These are phyloP conservation scores for Colletotrichum falcatum DNA, from an alignment of 2,329 filamentous ascomycete species.

Conservation along the genomic window DNA sequence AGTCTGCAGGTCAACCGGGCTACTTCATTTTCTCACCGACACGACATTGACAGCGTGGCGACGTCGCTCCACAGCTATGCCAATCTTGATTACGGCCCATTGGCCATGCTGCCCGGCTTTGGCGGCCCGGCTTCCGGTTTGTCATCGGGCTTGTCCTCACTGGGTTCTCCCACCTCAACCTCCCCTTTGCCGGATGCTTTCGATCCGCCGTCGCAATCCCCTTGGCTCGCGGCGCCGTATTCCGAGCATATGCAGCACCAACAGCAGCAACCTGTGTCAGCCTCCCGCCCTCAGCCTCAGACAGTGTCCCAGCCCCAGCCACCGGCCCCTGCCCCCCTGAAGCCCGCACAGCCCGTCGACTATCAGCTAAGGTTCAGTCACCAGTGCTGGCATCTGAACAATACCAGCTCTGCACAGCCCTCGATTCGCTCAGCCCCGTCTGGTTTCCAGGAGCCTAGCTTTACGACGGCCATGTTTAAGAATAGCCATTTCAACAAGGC, in stretches of 20 bases:
- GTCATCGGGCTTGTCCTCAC: conserved; percentile 49
- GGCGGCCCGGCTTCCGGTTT: conserved; percentile 46
- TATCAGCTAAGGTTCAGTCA: conserved; percentile 65
- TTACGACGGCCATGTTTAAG: conserved; percentile 71
- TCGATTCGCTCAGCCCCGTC: conserved; percentile 43
- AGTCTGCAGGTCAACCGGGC: conserved; percentile 67
- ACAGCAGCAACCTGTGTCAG: conserved; percentile 44
- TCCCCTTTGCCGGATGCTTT: conserved; percentile 46
- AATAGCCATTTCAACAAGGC: conserved; percentile 76
- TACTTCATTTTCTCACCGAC: conserved; percentile 59
- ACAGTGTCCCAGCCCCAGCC: conserved; percentile 27
- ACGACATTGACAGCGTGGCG: conserved; percentile 56
- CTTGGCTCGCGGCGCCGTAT: conserved; percentile 54
- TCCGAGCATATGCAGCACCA: conserved; percentile 47
- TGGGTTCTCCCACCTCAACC: conserved; percentile 49
- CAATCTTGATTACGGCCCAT: conserved; percentile 56
- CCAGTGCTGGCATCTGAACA: conserved; percentile 63
- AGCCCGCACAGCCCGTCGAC: conserved; percentile 37
- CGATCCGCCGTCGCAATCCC: conserved; percentile 49
- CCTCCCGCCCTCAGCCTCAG: conserved; percentile 47
- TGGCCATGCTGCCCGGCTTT: conserved; percentile 63
- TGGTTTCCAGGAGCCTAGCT: conserved; percentile 57
- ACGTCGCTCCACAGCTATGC: conserved; percentile 56
- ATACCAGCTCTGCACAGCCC: conserved; percentile 44
- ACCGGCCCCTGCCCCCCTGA: conserved; percentile 22